Evolutionary conservation across 129 eudicot genomes (phyloP), one percentile per base, ranked within the genome.

Genomic region (Kitagawia praeruptora): DNA sequence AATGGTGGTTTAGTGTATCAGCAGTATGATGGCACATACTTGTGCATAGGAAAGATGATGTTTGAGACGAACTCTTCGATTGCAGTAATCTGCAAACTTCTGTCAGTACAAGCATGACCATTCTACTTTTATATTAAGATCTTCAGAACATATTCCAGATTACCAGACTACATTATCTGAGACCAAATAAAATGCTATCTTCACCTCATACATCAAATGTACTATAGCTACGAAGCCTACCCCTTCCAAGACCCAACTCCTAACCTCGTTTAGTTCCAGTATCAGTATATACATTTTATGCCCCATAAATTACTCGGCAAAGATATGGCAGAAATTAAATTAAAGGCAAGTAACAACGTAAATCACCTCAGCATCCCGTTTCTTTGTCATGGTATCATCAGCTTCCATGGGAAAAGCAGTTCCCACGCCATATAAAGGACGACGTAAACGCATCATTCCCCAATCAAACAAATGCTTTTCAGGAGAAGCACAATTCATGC

Each of bases 401-500:
- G 91, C 83, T 39, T 90, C 97, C 78, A 79, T 71, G 70, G 87
- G 89, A 80, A 96, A 96, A 84, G 93, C 95, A 90, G 92, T 91
- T 78, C 93, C 98, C 25, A 92, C 91, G 11, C 98, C 98, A 86
- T 92, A 96, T 76, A 88, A 77, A 85, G 93, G 88, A 74, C 93
- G 95, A 78, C 83, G 87, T 74, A 96, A 77, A 76, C 92, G 91
- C 86, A 83, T 86, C 97, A 89, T 90, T 41, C 97, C 99, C 98
- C 99, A 96, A 81, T 96, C 98, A 84, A 89, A 96, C 58, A 96
- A 80, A 81, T 90, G 96, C 77, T 86, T 87, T 23, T 77, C 81
- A 13, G 81, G 75, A 67, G 38, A 66, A 27, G 81, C 81, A 84
- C 99, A 96, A 64, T 81, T 91, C 75, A 86, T 79, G 54, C 92